phyloP scores from a whole-genome alignment of 2,329 filamentous ascomycete genomes.

The Aspergillus sp. region DNA sequence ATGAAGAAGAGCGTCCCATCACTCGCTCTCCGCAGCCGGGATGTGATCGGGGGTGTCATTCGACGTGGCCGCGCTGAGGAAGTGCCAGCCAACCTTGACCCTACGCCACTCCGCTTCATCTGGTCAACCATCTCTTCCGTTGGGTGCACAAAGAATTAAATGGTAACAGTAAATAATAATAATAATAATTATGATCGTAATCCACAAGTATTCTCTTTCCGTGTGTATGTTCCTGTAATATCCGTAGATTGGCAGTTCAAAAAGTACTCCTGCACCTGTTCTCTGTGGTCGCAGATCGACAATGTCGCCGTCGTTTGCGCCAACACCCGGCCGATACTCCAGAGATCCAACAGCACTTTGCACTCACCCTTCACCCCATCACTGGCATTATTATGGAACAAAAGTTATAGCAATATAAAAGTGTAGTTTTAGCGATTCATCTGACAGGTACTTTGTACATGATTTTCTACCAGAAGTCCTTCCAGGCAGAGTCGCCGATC shows the following conservation, averaged over 20 bases:
- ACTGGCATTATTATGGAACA: not conserved
- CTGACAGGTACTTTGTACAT: not conserved
- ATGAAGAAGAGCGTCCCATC: not conserved
- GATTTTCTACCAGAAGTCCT: not conserved
- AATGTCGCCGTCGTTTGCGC: slow-evolving; percentile 1
- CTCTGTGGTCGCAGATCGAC: not conserved
- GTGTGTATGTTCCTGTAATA: not conserved
- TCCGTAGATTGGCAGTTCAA: not conserved
- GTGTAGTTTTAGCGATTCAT: slow-evolving; percentile 2
- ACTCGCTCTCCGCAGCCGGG: slow-evolving; percentile 14
- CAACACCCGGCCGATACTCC: slow-evolving; percentile 3
- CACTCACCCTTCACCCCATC: not conserved
- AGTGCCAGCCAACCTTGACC: slow-evolving; percentile 22
- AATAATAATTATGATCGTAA: not conserved
- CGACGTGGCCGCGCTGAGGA: slow-evolving; percentile 36
- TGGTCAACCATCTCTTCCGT: slow-evolving; percentile 5
- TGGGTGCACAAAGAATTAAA: slow-evolving; percentile 7
- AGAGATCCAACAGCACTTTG: not conserved
- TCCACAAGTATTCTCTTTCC: not conserved
- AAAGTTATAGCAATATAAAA: not conserved
- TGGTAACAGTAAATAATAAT: not conserved
- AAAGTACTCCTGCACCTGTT: not conserved
- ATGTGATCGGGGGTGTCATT: slow-evolving; percentile 27
- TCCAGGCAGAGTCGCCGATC: not conserved
- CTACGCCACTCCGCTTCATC: slow-evolving; percentile 21